phyloP scores from a whole-genome alignment of 2,329 filamentous ascomycete genomes.

The Kalaharituber pfeilii region DNA sequence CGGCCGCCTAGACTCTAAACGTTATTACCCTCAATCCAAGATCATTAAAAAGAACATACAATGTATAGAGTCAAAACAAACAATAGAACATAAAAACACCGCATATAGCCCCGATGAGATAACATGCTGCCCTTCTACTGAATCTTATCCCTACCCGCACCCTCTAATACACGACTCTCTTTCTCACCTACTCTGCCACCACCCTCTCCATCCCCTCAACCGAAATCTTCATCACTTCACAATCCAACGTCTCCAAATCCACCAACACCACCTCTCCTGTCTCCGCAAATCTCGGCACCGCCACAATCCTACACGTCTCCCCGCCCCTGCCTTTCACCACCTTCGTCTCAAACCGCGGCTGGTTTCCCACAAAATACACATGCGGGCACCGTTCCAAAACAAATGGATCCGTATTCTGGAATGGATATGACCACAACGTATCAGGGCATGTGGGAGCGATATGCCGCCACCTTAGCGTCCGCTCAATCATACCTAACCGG shows the following conservation, averaged over 20 bases:
- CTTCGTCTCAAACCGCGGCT: conserved; percentile 58
- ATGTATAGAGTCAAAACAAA: too few species aligned
- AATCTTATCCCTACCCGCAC: too few species aligned
- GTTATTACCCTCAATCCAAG: too few species aligned
- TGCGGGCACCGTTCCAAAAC: conserved; percentile 61
- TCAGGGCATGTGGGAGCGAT: conserved; percentile 88
- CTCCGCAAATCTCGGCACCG: conserved; percentile 63
- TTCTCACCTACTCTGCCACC: neutral
- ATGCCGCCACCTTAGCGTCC: conserved; percentile 81
- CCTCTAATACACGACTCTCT: too few species aligned
- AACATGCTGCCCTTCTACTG: too few species aligned
- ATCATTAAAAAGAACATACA: too few species aligned
- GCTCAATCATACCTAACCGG: conserved; percentile 77
- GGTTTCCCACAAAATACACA: conserved; percentile 76
- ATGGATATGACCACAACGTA: conserved; percentile 91
- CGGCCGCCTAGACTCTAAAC: too few species aligned
- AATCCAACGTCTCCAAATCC: conserved; percentile 69
- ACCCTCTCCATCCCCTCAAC: neutral
- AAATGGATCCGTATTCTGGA: conserved; percentile 84
- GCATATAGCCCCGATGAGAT: too few species aligned
- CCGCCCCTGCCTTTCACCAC: conserved; percentile 33
- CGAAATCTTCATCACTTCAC: conserved; percentile 44
- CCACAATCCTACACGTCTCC: conserved; percentile 10
- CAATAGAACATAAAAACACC: too few species aligned
- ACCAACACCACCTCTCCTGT: conserved; percentile 67